Conservation (phyloP, 73 alveolate species). For the Paraurostyla sp. region DNA sequence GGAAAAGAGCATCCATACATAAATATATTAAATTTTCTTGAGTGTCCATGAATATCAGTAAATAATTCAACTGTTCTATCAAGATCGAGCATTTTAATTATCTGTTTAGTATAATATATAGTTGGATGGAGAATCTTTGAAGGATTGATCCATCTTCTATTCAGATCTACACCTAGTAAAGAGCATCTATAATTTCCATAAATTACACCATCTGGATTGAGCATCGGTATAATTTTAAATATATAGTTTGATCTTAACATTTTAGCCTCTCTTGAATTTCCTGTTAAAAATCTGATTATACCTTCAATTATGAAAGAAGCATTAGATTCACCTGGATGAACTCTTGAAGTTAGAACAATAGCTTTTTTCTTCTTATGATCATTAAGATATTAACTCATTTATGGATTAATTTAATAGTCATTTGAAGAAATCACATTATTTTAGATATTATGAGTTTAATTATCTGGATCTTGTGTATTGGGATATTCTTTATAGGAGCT, state of each 20-base stretch:
- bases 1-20: constrained; percentile 66
- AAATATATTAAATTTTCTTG: constrained; percentile 70
- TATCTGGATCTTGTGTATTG: constrained; percentile 34
- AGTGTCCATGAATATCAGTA: constrained; percentile 91
- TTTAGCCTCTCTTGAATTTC: constrained; percentile 88
- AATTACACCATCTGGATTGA: constrained; percentile 98
- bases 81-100: constrained; percentile 76
- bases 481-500: not conserved
- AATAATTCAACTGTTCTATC: constrained; percentile 76
- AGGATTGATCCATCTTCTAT: constrained; percentile 92
- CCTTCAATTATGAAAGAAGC: constrained; percentile 95
- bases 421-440: constrained; percentile 11
- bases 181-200: constrained; percentile 95
- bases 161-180: constrained; percentile 93
- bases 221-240: constrained; percentile 92
- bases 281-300: constrained; percentile 84
- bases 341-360: constrained; percentile 89
- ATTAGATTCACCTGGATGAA: constrained; percentile 98
- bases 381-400: constrained; percentile 51
- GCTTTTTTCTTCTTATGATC: constrained; percentile 90
- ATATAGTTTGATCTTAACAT: constrained; percentile 76
- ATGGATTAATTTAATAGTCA: constrained; percentile 31
- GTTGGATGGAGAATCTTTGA: constrained; percentile 87
- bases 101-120: constrained; percentile 80
- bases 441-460: not conserved